Conservation (phyloP, 768 basidiomycete species). For the Mycena olivaceomarginata region DNA sequence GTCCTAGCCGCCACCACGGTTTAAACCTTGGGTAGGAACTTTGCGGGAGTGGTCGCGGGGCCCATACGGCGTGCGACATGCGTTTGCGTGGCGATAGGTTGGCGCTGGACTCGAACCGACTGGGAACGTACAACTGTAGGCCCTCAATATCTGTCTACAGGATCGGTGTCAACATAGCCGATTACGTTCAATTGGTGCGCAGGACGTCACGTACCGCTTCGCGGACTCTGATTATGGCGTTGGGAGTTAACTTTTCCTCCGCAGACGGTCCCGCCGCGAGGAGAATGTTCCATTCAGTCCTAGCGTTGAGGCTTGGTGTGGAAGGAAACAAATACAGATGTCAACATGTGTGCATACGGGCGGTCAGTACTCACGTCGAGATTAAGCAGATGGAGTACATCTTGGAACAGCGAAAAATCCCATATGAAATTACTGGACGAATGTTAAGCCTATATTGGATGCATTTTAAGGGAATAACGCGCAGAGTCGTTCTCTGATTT, state of each 20-base stretch:
- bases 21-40: too few species aligned
- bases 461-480: neutral
- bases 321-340: neutral
- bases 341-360: neutral
- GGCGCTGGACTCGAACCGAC: slow-evolving; percentile 16
- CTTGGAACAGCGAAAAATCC: slow-evolving; percentile 40
- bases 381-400: slow-evolving; percentile 41
- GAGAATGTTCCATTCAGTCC: slow-evolving; percentile 39
- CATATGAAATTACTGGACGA: slow-evolving; percentile 38
- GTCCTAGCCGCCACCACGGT: too few species aligned
- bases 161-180: too few species aligned
- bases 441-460: neutral
- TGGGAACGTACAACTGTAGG: slow-evolving; percentile 41
- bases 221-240: slow-evolving; percentile 36
- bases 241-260: neutral
- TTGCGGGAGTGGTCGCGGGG: neutral
- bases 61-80: slow-evolving; percentile 6
- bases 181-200: neutral
- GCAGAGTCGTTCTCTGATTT: slow-evolving; percentile 28
- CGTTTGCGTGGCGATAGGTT: slow-evolving; percentile 6
- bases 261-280: slow-evolving; percentile 13
- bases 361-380: slow-evolving; percentile 27
- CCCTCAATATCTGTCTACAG: slow-evolving; percentile 30
- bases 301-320: slow-evolving; percentile 33
- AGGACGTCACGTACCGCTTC: slow-evolving; percentile 21